Evolutionary conservation across 257 asterid species (phyloP).

Genomic region (Eucommia ulmoides): DNA sequence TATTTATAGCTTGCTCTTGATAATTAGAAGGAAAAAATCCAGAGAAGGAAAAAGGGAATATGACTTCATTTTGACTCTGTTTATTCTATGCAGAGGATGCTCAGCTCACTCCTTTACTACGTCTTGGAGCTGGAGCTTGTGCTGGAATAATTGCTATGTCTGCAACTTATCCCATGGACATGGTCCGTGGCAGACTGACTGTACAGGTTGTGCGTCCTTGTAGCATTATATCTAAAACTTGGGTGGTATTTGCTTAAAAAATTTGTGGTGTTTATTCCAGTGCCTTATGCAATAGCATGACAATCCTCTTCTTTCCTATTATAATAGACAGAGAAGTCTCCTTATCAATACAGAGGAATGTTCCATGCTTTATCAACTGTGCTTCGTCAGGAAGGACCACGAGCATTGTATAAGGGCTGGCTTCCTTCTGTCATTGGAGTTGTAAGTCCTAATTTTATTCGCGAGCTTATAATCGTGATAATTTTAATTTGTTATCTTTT

Average conservation of each 20-base stretch:
- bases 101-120: constrained; percentile 71
- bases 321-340: constrained; percentile 79
- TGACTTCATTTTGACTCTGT: neutral
- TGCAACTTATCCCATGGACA: constrained; percentile 98
- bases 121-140: constrained; percentile 98
- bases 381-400: constrained; percentile 96
- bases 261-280: neutral
- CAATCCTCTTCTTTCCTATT: constrained; percentile 10
- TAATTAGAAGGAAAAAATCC: neutral
- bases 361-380: constrained; percentile 87
- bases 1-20: neutral
- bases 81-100: constrained; percentile 61
- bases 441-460: constrained; percentile 74
- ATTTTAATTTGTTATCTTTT: neutral
- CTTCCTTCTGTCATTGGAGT: constrained; percentile 99
- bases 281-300: constrained; percentile 5
- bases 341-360: constrained; percentile 90
- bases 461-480: neutral
- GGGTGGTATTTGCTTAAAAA: neutral
- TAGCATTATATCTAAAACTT: neutral
- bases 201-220: constrained; percentile 51
- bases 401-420: constrained; percentile 97
- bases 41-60: neutral
- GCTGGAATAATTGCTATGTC: constrained; percentile 99
- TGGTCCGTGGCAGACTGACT: constrained; percentile 96